phyloP scores from a whole-genome alignment of 177 flowering plant genomes.

The Vitis hybrid region DNA sequence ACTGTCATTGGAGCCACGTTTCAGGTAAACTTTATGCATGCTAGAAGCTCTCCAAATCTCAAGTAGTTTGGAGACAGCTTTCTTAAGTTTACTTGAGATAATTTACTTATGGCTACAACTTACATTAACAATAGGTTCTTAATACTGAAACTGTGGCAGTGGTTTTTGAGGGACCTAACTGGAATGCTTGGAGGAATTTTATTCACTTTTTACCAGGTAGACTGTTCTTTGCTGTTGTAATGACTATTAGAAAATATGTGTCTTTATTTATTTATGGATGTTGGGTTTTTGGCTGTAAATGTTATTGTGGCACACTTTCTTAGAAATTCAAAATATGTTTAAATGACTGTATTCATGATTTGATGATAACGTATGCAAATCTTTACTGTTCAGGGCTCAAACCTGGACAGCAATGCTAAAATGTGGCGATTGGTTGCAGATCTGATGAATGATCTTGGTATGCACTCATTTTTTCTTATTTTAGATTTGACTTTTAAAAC shows the following conservation, averaged over 20 bases:
- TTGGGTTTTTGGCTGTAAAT: not conserved
- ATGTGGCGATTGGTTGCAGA: conserved; percentile 99
- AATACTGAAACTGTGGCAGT: conserved; percentile 46
- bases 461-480: conserved; percentile 4
- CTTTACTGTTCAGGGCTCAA: conserved; percentile 61
- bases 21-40: conserved; percentile 50
- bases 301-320: not conserved
- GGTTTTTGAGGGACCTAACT: conserved; percentile 96
- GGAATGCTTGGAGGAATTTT: conserved; percentile 98
- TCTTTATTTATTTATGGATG: not conserved
- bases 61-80: too few species aligned
- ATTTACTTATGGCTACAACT: not conserved
- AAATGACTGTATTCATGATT: not conserved
- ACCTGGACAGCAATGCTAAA: conserved; percentile 95
- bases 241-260: not conserved
- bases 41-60: not conserved
- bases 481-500: not conserved
- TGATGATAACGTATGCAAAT: not conserved
- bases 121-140: conserved; percentile 7
- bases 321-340: not conserved
- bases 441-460: conserved; percentile 97
- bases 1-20: conserved; percentile 97
- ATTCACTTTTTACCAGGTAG: conserved; percentile 94
- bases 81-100: too few species aligned
- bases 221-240: not conserved